Evolutionary conservation across 106 monocot genomes (phyloP).

Genomic region (Platanthera guangdongensis): DNA sequence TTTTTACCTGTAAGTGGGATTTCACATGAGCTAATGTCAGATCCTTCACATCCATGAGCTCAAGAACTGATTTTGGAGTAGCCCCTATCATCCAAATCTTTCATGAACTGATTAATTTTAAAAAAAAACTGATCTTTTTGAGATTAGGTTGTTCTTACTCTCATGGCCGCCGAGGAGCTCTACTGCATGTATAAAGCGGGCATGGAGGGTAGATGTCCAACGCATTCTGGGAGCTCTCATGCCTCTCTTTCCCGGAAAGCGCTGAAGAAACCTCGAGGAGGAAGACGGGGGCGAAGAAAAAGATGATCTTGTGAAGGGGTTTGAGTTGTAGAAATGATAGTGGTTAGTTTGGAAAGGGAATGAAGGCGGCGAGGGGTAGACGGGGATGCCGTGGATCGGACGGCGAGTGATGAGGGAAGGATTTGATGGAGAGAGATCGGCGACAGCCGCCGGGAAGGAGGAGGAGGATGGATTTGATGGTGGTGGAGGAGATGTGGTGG

Average conservation of each 20-base stretch:
- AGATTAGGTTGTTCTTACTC: constrained; percentile 29
- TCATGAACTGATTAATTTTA: too few relatives aligned
- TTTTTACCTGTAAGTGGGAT: constrained; percentile 38
- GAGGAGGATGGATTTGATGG: neutral
- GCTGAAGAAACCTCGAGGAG: constrained; percentile 31
- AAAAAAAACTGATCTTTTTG: neutral
- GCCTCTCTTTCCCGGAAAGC: constrained; percentile 58
- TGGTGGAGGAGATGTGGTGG: neutral
- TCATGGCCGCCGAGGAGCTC: constrained; percentile 96
- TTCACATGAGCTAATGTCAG: constrained; percentile 26
- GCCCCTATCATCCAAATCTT: neutral
- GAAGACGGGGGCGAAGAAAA: neutral
- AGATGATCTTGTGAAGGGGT: too few relatives aligned
- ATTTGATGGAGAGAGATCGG: constrained; percentile 4
- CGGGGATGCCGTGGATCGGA: constrained; percentile 57
- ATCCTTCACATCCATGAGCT: constrained; percentile 27
- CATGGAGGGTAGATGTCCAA: constrained; percentile 91
- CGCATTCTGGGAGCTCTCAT: constrained; percentile 86
- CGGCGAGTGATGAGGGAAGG: constrained; percentile 11
- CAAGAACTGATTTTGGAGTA: constrained; percentile 19
- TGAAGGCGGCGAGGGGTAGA: constrained; percentile 32
- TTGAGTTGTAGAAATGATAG: constrained; percentile 22
- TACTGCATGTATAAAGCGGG: constrained; percentile 90
- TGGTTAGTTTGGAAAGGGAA: constrained; percentile 19
- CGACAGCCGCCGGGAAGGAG: neutral